Percentiles rank a stretch among this genome's conserved stretches.
Conservation (phyloP, 2,329 filamentous ascomycete genomes). For the Venturia oleaginea region DNA sequence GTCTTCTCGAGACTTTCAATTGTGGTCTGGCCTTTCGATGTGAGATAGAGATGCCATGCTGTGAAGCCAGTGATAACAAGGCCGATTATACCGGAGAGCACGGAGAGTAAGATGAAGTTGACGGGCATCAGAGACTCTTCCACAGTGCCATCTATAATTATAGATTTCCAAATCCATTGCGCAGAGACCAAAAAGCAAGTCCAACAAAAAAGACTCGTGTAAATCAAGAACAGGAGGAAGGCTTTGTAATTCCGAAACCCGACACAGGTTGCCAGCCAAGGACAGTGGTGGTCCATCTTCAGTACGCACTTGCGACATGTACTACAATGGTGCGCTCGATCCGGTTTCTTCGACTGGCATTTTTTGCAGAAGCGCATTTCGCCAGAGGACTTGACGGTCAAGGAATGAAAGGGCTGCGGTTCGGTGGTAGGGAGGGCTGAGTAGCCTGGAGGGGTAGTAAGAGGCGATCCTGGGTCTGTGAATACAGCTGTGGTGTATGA, state of each 20-base stretch:
- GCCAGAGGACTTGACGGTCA: constrained; percentile 89
- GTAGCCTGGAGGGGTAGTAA: constrained; percentile 42
- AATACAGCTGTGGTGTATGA: constrained; percentile 92
- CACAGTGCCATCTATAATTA: constrained; percentile 61
- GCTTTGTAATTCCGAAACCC: constrained; percentile 92
- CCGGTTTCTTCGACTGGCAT: constrained; percentile 87
- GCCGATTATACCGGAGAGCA: constrained; percentile 84
- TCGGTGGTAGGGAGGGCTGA: constrained; percentile 71
- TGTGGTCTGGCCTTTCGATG: constrained; percentile 73
- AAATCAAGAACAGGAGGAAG: constrained; percentile 85
- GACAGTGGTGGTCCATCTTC: constrained; percentile 99
- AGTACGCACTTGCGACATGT: constrained; percentile 89
- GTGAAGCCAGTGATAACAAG: constrained; percentile 85
- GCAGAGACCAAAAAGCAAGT: constrained; percentile 68
- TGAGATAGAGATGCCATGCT: constrained; percentile 80
- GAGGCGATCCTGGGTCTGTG: constrained; percentile 71
- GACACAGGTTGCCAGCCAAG: constrained; percentile 93
- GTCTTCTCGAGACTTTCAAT: constrained; percentile 97
- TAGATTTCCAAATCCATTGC: constrained; percentile 77
- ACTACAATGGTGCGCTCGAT: constrained; percentile 93
- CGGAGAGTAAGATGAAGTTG: constrained; percentile 81
- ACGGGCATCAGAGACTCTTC: constrained; percentile 73
- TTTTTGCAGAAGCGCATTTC: constrained; percentile 92
- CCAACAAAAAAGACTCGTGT: constrained; percentile 79
- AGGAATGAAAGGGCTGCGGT: constrained; percentile 55